A percentile compares a stretch with the other conserved stretches of the same genome.
phyloP scores from a whole-genome alignment of 2,329 filamentous ascomycete genomes.

The Colletotrichum neosansevieriae region DNA sequence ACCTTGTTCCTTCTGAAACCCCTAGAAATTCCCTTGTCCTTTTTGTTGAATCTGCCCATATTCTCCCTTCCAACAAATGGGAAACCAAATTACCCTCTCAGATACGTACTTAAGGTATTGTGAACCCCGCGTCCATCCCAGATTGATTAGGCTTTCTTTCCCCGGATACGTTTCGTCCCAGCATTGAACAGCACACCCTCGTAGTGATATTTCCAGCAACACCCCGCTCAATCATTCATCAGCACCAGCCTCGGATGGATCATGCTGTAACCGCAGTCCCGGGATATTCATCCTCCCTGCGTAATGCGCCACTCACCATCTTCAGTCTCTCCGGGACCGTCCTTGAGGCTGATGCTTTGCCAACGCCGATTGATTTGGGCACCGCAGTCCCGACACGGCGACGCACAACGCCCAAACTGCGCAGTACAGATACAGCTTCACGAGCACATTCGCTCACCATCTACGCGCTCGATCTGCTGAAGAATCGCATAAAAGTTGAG shows the following conservation, averaged over 20 bases:
- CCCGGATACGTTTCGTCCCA: slow-evolving; percentile 18
- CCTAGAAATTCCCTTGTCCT: slow-evolving; percentile 5
- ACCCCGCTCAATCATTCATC: neutral
- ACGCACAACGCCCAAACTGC: slow-evolving; percentile 15
- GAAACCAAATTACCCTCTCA: neutral
- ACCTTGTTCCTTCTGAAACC: slow-evolving; percentile 21
- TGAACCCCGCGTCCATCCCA: slow-evolving; percentile 22
- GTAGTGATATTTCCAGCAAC: neutral
- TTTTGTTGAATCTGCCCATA: slow-evolving; percentile 1
- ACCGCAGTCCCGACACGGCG: slow-evolving; percentile 10
- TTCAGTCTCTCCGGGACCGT: slow-evolving; percentile 13
- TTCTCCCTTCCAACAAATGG: neutral
- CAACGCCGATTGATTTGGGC: slow-evolving; percentile 16
- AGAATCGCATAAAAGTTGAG: neutral
- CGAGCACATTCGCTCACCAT: neutral
- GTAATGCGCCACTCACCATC: neutral
- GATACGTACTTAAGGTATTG: slow-evolving; percentile 16
- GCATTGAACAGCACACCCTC: slow-evolving; percentile 1
- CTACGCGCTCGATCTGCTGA: neutral
- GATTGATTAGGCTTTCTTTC: slow-evolving; percentile 14
- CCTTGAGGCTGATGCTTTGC: slow-evolving; percentile 10
- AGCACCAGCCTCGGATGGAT: slow-evolving; percentile 3
- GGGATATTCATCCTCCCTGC: neutral
- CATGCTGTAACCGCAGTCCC: neutral
- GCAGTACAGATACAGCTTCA: neutral